These are phyloP conservation scores for Vitis hybrid DNA, from an alignment of 177 flowering plant species.

Conservation along the genomic window DNA sequence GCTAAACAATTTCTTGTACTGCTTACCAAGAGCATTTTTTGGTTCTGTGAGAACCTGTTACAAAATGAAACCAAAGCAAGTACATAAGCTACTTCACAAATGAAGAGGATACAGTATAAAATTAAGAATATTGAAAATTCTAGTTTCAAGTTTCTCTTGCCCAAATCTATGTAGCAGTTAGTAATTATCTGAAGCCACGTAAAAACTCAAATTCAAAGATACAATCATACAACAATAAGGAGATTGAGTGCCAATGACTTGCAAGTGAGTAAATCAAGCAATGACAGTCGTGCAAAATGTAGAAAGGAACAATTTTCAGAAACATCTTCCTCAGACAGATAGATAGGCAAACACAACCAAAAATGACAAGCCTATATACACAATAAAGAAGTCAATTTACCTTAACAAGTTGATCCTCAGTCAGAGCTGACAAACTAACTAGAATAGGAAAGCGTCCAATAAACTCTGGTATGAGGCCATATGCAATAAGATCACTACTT, in stretches of 20 bases:
- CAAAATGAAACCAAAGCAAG: slow-evolving; percentile 4
- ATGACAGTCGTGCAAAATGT: too few species aligned
- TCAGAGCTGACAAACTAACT: slow-evolving; percentile 86
- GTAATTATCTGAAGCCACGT: not conserved
- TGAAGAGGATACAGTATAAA: not conserved
- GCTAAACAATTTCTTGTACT: slow-evolving; percentile 86
- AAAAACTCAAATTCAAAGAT: not conserved
- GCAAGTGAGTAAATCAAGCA: too few species aligned
- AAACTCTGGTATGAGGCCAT: slow-evolving; percentile 98
- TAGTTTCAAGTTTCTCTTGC: not conserved
- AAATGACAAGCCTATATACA: not conserved
- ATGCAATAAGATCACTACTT: slow-evolving; percentile 90
- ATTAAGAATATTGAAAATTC: not conserved
- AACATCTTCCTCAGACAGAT: too few species aligned
- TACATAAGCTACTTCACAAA: not conserved
- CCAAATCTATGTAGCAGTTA: not conserved
- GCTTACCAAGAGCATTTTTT: slow-evolving; percentile 94
- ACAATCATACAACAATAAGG: not conserved
- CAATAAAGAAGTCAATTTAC: slow-evolving; percentile 29
- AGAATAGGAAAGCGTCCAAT: slow-evolving; percentile 96
- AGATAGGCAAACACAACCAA: not conserved
- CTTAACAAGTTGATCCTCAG: slow-evolving; percentile 96
- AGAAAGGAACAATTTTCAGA: too few species aligned
- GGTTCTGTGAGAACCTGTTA: slow-evolving; percentile 87
- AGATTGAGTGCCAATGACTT: too few species aligned